These are phyloP conservation scores for Yarrowia deformans DNA, from an alignment of 805 yeast species.

Conservation along the genomic window DNA sequence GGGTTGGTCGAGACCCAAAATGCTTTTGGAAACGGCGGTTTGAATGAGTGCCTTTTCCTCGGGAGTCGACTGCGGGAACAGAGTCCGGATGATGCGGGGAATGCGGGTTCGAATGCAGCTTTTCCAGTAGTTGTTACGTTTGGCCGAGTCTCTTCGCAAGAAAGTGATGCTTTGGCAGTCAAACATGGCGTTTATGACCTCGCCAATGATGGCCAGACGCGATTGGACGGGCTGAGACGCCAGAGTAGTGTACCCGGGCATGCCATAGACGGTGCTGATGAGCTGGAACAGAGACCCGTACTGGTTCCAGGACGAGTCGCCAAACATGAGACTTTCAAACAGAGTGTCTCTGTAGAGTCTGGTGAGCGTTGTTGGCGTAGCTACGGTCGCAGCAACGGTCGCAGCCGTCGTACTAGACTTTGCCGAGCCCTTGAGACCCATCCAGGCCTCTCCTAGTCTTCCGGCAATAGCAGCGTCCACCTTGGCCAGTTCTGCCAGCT, in stretches of 20 bases:
- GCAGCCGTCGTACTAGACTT: slow-evolving; percentile 10
- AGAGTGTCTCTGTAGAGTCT: slow-evolving; percentile 44
- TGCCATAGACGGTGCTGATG: slow-evolving; percentile 36
- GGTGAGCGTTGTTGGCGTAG: slow-evolving; percentile 37
- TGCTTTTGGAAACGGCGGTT: slow-evolving; percentile 48
- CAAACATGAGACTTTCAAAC: slow-evolving; percentile 44
- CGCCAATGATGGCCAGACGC: slow-evolving; percentile 47
- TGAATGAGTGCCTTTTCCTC: slow-evolving; percentile 12
- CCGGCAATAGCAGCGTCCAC: slow-evolving; percentile 18
- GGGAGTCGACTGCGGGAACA: slow-evolving; percentile 41
- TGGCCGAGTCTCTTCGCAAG: slow-evolving; percentile 49
- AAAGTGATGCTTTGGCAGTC: slow-evolving; percentile 55
- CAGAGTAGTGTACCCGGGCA: slow-evolving; percentile 40
- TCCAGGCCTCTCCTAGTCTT: slow-evolving; percentile 16
- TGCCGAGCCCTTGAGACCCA: slow-evolving; percentile 14
- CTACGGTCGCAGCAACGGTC: neutral
- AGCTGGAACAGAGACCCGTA: slow-evolving; percentile 40
- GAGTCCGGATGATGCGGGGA: slow-evolving; percentile 56
- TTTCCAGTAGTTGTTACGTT: slow-evolving; percentile 55
- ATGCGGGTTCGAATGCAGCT: slow-evolving; percentile 57
- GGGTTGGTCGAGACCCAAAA: slow-evolving; percentile 51
- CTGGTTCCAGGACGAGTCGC: slow-evolving; percentile 43
- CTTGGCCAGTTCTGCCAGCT: slow-evolving; percentile 22
- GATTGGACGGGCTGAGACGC: slow-evolving; percentile 28
- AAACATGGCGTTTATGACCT: slow-evolving; percentile 56